Base-by-base conservation (phyloP, 164 flowering plant genomes). In the Vitis labrusca region DNA sequence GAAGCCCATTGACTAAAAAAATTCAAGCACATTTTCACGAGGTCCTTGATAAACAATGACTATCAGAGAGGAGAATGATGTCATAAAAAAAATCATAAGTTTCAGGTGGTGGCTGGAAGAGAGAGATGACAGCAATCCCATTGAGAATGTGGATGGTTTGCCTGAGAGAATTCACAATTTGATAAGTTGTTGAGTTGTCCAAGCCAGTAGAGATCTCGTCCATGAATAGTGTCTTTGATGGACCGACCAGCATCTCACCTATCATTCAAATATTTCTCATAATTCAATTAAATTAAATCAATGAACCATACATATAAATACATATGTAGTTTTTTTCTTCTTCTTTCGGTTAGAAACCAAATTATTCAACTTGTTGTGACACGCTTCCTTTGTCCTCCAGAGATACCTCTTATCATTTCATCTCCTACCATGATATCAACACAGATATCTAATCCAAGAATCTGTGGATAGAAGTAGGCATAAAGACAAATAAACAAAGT, bases 241-340 rank as follows among this genome's bases (percentile, higher is more conserved):
- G 97, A 67, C 93, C 93, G 48, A 92, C 97, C 56, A 92, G 70
- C 93, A 90, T 90, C 74, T 92, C 97, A 30, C 95, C 93, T 88
- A 51, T 32, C 13, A 16, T 19, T 49, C 1, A 12, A 58, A 14
- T 0, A 59, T 32, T 37, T 37, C 7, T 37, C 6, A 37, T 37
- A 37, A 37, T 32, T 32, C 0, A 32, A 32, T 37, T 37, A 37
- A 37, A 3, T 37, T 37, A 37, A 37, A 37, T 37, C 7, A 37
- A 37, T 37, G 44, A 37, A 37, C 7, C 6, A 37, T 23, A 37
- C 0, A 37, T 4, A 37, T 0, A 37, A 37, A 37, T 3, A 37
- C 2, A 3, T 2, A 37, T 37, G 6, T 37, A 37, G 44, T 37
- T 37, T 6, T 37, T 37, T 37, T 3, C 7, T 37, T 37, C 1